Evolutionary conservation across 2,329 filamentous ascomycete species (phyloP).

Genomic region (Leptosphaerulina australis): DNA sequence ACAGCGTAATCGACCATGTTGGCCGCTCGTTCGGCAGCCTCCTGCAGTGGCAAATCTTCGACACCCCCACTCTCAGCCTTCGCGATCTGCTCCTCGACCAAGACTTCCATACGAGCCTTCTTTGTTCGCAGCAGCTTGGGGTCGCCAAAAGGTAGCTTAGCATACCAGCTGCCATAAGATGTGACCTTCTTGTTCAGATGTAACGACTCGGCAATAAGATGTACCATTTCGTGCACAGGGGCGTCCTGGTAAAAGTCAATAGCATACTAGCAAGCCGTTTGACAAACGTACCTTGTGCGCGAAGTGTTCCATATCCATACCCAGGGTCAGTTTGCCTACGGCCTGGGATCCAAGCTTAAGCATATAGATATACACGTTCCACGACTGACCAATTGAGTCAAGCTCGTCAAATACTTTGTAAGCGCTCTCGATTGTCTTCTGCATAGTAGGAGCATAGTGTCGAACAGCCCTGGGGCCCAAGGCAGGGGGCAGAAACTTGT

Average conservation of each 20-base stretch:
- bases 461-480: slow-evolving; percentile 65
- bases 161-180: slow-evolving; percentile 62
- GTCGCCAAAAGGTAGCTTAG: slow-evolving; percentile 63
- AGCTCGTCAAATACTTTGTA: slow-evolving; percentile 58
- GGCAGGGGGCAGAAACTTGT: slow-evolving; percentile 67
- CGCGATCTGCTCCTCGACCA: slow-evolving; percentile 26
- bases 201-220: slow-evolving; percentile 58
- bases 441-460: slow-evolving; percentile 67
- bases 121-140: slow-evolving; percentile 45
- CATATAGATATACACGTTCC: slow-evolving; percentile 59
- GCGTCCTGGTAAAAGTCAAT: slow-evolving; percentile 45
- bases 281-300: slow-evolving; percentile 11
- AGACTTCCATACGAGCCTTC: slow-evolving; percentile 24
- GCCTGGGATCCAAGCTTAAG: slow-evolving; percentile 55
- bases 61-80: slow-evolving; percentile 20
- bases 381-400: slow-evolving; percentile 53
- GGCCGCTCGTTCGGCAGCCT: slow-evolving; percentile 46
- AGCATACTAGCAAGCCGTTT: too few species aligned
- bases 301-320: slow-evolving; percentile 56
- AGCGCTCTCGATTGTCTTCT: slow-evolving; percentile 58
- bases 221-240: slow-evolving; percentile 59
- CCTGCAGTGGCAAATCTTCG: slow-evolving; percentile 46
- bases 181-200: slow-evolving; percentile 65
- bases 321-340: slow-evolving; percentile 54
- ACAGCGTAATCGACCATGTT: slow-evolving; percentile 44